phyloP scores from a whole-genome alignment of 2,329 filamentous ascomycete genomes.

The Stagonosporopsis rhizophila region DNA sequence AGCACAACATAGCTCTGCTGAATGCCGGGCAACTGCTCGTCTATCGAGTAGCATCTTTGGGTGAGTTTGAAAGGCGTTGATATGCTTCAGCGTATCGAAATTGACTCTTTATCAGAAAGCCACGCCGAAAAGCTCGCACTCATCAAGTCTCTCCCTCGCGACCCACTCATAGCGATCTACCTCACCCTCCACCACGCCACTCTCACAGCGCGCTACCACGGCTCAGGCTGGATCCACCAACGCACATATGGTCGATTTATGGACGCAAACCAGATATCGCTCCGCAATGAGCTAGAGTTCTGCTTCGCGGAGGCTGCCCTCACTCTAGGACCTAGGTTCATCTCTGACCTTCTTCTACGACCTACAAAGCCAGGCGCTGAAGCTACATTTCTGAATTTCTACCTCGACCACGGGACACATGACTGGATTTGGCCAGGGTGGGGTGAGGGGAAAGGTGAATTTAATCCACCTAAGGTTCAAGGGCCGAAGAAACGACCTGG shows the following conservation, averaged over 20 bases:
- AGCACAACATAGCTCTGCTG: slow-evolving; percentile 35
- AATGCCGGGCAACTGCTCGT: slow-evolving; percentile 40
- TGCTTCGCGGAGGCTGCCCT: slow-evolving; percentile 40
- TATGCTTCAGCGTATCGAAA: background rate
- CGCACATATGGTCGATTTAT: slow-evolving; percentile 38
- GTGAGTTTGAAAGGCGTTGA: slow-evolving; percentile 16
- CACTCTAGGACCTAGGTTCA: slow-evolving; percentile 33
- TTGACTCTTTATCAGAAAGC: slow-evolving; percentile 22
- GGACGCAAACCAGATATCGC: slow-evolving; percentile 36
- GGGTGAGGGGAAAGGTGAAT: slow-evolving; percentile 26
- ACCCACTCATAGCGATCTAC: slow-evolving; percentile 39
- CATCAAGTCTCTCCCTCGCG: slow-evolving; percentile 31
- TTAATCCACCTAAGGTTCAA: slow-evolving; percentile 38
- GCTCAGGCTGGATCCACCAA: slow-evolving; percentile 43
- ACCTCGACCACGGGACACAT: slow-evolving; percentile 36
- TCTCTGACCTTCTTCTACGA: slow-evolving; percentile 32
- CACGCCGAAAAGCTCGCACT: slow-evolving; percentile 26
- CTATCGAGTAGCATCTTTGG: slow-evolving; percentile 28
- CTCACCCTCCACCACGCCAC: slow-evolving; percentile 37
- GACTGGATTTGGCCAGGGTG: slow-evolving; percentile 37
- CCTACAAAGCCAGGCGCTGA: slow-evolving; percentile 22
- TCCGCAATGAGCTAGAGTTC: slow-evolving; percentile 42
- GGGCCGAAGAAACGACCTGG: slow-evolving; percentile 30
- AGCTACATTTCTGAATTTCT: slow-evolving; percentile 35
- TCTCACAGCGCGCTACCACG: slow-evolving; percentile 41